phyloP scores from a whole-genome alignment of 345 rosid species.

The Arabis alpina region DNA sequence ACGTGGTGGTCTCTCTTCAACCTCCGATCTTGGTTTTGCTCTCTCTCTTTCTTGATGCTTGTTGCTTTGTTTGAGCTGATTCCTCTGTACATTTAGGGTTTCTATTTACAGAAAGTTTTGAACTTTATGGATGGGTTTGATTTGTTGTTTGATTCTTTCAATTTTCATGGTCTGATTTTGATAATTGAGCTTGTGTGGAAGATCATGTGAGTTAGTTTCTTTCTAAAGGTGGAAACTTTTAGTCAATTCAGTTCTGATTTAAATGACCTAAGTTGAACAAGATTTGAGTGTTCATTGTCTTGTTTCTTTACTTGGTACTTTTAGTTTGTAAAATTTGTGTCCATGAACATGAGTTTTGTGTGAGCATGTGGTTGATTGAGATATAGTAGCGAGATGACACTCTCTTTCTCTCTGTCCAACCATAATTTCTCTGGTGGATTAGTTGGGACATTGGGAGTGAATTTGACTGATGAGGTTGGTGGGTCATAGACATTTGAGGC shows the following conservation, averaged over 20 bases:
- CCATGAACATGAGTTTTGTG: constrained; percentile 27
- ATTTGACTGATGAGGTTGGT: constrained; percentile 41
- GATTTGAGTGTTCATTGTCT: constrained; percentile 8
- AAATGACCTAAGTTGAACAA: constrained; percentile 8
- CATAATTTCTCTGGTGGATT: constrained; percentile 38
- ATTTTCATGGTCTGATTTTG: constrained; percentile 12
- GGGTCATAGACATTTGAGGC: constrained; percentile 36
- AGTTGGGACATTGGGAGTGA: constrained; percentile 36
- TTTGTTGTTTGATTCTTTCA: constrained; percentile 20
- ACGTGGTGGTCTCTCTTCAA: constrained; percentile 66
- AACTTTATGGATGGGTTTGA: constrained; percentile 20
- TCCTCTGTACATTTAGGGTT: constrained; percentile 22
- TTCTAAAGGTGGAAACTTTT: constrained; percentile 19
- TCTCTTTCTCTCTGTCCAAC: constrained; percentile 24
- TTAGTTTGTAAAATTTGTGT: constrained; percentile 11
- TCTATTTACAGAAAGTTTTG: constrained; percentile 28
- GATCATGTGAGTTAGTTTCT: constrained; percentile 31
- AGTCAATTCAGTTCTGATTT: constrained; percentile 1
- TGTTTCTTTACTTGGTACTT: background rate
- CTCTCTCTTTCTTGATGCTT: constrained; percentile 29
- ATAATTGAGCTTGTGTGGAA: constrained; percentile 10
- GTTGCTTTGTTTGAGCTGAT: constrained; percentile 15
- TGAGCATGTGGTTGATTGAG: constrained; percentile 40
- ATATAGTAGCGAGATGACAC: constrained; percentile 20
- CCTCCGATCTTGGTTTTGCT: constrained; percentile 90